Evolutionary conservation across 441 rosid species (phyloP).

Genomic region (Omphalea diandra): DNA sequence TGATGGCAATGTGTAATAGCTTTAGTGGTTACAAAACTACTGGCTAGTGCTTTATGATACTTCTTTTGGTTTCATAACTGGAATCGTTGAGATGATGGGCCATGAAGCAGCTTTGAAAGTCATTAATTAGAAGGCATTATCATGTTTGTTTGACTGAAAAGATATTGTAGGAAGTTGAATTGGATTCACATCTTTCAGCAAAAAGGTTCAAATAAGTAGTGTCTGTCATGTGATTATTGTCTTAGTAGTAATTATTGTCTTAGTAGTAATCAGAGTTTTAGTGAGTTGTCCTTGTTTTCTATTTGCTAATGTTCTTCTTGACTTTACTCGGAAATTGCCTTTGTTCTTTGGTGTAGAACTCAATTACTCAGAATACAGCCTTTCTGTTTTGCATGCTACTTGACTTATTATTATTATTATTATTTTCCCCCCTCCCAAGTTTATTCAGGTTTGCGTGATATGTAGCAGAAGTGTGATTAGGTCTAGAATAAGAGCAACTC

Average conservation of each 20-base stretch:
- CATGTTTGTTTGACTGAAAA: neutral
- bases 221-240: neutral
- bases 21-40: neutral
- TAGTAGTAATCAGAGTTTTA: too few relatives aligned
- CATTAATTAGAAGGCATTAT: neutral
- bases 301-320: neutral
- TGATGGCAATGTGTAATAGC: neutral
- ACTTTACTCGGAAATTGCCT: neutral
- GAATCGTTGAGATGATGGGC: neutral
- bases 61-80: neutral
- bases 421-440: neutral
- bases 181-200: neutral
- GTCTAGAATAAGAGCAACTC: too few relatives aligned
- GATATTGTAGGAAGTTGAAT: neutral
- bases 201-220: neutral
- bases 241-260: neutral
- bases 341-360: neutral
- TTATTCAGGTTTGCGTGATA: neutral
- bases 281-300: neutral
- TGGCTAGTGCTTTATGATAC: neutral
- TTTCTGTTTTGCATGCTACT: neutral
- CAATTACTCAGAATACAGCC: neutral
- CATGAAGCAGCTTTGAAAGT: neutral
- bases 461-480: neutral
- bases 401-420: neutral